Conservation (phyloP, 768 basidiomycete genomes). For the Hydnomerulius pinastri region DNA sequence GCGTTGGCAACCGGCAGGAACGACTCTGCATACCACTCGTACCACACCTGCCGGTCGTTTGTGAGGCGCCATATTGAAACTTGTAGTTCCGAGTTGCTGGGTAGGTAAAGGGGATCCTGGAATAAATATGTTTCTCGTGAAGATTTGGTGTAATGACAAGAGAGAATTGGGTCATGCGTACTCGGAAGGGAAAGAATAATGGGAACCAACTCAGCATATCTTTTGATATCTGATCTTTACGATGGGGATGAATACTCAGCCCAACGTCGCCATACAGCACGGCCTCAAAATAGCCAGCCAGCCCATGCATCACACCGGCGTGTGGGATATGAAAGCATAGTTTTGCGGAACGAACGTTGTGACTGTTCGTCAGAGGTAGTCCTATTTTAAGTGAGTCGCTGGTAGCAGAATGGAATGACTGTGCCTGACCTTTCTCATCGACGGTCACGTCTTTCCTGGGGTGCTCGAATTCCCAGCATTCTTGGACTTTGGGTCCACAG, state of each 20-base stretch:
- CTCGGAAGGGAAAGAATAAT: conserved; percentile 92
- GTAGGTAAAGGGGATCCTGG: conserved; percentile 92
- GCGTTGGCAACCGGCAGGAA: conserved; percentile 67
- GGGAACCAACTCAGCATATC: conserved; percentile 99
- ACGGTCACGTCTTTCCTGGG: conserved; percentile 79
- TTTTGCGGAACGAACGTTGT: conserved; percentile 88
- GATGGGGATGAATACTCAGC: conserved; percentile 90
- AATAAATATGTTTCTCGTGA: conserved; percentile 1
- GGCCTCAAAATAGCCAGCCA: conserved; percentile 98
- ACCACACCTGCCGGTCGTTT: conserved; percentile 90
- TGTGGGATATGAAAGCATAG: conserved; percentile 92
- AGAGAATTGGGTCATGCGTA: conserved; percentile 34
- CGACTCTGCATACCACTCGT: conserved; percentile 97
- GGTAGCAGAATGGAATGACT: background rate
- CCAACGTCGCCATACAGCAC: conserved; percentile 88
- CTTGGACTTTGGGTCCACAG: conserved; percentile 85
- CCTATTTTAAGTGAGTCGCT: conserved; percentile 47
- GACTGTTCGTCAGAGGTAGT: conserved; percentile 90
- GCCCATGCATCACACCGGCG: conserved; percentile 89
- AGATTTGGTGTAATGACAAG: background rate
- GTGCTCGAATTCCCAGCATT: conserved; percentile 98
- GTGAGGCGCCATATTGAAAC: conserved; percentile 95
- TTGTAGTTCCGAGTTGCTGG: conserved; percentile 87
- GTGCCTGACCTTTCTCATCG: conserved; percentile 61
- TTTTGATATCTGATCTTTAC: conserved; percentile 82